Base-by-base conservation (phyloP, 768 basidiomycete genomes). In the Tylopilus plumbeoviolaceoides region DNA sequence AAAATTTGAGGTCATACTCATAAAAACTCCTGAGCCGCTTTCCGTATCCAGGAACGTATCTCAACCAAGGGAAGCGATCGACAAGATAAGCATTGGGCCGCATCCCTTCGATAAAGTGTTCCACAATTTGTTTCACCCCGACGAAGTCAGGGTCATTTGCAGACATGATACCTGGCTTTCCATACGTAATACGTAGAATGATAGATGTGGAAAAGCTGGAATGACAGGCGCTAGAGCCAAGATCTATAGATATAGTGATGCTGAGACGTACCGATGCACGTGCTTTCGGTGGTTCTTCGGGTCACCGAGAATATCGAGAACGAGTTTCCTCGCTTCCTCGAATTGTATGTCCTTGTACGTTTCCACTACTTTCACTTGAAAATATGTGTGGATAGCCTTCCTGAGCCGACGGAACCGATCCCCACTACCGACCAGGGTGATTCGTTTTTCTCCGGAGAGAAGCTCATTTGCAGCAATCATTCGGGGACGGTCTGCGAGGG, bases 371-470 rank as follows among this genome's bases (percentile, higher is more conserved):
- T 78, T 80, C 0, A 77, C 71, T 51, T 82, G 78, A 0, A 84
- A 67, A 51, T 83, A 76, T 0, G 78, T 71, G 56, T 83, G 81
- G 2, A 82, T 61, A 0, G 78, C 81, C 48, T 79, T 82, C 25
- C 67, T 53, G 70, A 82, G 75, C 55, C 79, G 80, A 67, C 79
- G 80, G 56, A 82, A 78, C 25, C 76, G 67, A 15, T 81, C n/a
- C n/a, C n/a, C n/a, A n/a, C n/a, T n/a, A n/a, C n/a, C n/a, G n/a
- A n/a, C n/a, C n/a, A n/a, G n/a, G n/a, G n/a, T n/a, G n/a, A n/a
- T n/a, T n/a, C n/a, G n/a, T n/a, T n/a, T n/a, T n/a, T n/a, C n/a
- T n/a, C n/a, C n/a, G n/a, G n/a, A n/a, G n/a, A n/a, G n/a, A n/a
- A n/a, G n/a, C n/a, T n/a, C n/a, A n/a, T n/a, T n/a, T n/a, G n/a